These are phyloP conservation scores for Xylaria hypoxylon DNA, from an alignment of 2,329 filamentous ascomycete genomes.

Conservation along the genomic window DNA sequence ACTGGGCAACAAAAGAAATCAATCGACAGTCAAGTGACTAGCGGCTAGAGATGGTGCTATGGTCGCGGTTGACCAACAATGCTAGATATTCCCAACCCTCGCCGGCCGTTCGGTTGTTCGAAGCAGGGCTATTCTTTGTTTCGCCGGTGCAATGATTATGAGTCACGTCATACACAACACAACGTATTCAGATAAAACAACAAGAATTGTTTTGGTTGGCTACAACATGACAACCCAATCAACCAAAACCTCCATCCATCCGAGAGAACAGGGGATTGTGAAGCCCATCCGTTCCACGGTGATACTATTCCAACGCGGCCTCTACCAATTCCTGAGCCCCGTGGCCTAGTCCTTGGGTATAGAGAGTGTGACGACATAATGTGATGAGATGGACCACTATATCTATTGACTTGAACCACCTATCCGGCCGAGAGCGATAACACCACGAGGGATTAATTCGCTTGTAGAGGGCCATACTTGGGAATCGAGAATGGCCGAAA, in stretches of 20 bases:
- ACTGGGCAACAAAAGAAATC: conserved; percentile 22
- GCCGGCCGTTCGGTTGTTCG: conserved; percentile 25
- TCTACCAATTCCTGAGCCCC: conserved; percentile 16
- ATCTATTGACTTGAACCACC: conserved; percentile 5
- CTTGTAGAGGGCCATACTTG: conserved; percentile 4
- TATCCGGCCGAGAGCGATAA: conserved; percentile 20
- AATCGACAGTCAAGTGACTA: conserved; percentile 25
- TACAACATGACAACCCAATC: conserved; percentile 30
- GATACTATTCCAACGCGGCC: conserved; percentile 14
- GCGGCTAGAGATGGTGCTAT: conserved; percentile 25
- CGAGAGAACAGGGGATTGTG: conserved; percentile 17
- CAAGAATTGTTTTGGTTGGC: conserved; percentile 14
- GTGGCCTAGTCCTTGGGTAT: conserved; percentile 16
- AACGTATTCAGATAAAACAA: conserved; percentile 35
- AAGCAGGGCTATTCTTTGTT: conserved; percentile 21
- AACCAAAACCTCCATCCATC: conserved; percentile 18
- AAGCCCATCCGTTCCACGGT: conserved; percentile 17
- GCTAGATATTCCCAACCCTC: conserved; percentile 33
- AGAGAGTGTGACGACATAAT: conserved; percentile 22
- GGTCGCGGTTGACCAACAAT: conserved; percentile 34
- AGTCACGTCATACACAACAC: conserved; percentile 28
- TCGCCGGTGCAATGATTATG: conserved; percentile 21
- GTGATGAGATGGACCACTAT: conserved; percentile 20
- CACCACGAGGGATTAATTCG: conserved; percentile 3
- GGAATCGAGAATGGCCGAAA: background rate